Conservation (phyloP, 1,139 yeast genomes). For the Torulaspora globosa region DNA sequence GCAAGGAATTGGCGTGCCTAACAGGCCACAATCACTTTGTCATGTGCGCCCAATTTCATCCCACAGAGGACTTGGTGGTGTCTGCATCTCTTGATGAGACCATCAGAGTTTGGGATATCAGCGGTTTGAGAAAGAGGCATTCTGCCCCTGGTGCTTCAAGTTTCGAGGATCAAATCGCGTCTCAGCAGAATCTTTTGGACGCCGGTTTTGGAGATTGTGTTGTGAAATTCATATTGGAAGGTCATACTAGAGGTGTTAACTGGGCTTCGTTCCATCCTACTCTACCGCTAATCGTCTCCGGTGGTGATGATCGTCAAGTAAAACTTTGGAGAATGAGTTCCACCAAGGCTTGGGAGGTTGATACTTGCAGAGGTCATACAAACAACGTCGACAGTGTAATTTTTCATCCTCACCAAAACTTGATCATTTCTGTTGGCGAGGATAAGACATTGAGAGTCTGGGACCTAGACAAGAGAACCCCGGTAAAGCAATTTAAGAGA, state of each 20-base stretch:
- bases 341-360: conserved; percentile 98
- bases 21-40: conserved; percentile 99
- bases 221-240: conserved; percentile 93
- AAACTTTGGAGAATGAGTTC: conserved; percentile 98
- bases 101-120: conserved; percentile 98
- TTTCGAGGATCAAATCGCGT: conserved; percentile 71
- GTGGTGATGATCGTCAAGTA: conserved; percentile 93
- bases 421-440: conserved; percentile 89
- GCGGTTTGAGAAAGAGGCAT: conserved; percentile 92
- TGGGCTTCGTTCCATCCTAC: conserved; percentile 99
- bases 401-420: conserved; percentile 91
- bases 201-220: conserved; percentile 95
- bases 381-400: conserved; percentile 85
- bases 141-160: conserved; percentile 60
- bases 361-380: conserved; percentile 96
- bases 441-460: conserved; percentile 97
- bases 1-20: conserved; percentile 93
- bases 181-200: conserved; percentile 70
- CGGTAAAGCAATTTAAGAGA: conserved; percentile 90
- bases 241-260: conserved; percentile 97
- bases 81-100: conserved; percentile 97
- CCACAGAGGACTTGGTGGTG: conserved; percentile 87
- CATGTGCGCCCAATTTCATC: conserved; percentile 97
- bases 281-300: conserved; percentile 88
- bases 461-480: conserved; percentile 92